A percentile compares a stretch with the other conserved stretches of the same genome.
Evolutionary conservation across 441 rosid species (phyloP).

Genomic region (Gossypium schwendimanii): DNA sequence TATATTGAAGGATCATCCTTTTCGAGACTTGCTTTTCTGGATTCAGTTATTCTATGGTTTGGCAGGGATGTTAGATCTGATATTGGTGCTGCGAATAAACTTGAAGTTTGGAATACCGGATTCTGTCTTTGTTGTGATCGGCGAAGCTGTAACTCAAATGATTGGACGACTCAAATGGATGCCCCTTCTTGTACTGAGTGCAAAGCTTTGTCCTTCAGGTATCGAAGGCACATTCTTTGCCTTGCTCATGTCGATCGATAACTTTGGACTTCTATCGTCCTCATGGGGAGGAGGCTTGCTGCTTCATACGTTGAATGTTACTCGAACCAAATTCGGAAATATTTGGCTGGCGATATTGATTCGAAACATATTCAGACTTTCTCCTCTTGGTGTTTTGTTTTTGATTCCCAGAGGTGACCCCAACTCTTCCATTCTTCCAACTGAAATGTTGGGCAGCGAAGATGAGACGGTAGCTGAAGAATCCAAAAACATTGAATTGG

Average conservation of each 20-base stretch:
- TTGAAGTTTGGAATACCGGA: conserved; percentile 68
- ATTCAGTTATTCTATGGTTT: conserved; percentile 70
- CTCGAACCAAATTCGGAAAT: conserved; percentile 52
- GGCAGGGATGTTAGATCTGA: conserved; percentile 84
- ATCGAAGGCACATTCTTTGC: conserved; percentile 98
- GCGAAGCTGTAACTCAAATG: conserved; percentile 64
- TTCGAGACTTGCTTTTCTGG: conserved; percentile 67
- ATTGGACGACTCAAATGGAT: conserved; percentile 79
- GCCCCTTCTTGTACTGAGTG: conserved; percentile 90
- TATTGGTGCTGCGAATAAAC: conserved; percentile 76
- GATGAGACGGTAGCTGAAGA: conserved; percentile 37
- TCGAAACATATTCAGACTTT: conserved; percentile 62
- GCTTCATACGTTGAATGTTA: conserved; percentile 60
- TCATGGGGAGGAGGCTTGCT: conserved; percentile 84
- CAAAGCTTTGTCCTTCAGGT: conserved; percentile 91
- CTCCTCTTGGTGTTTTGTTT: conserved; percentile 63
- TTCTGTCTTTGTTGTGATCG: conserved; percentile 65
- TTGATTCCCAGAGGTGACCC: conserved; percentile 67
- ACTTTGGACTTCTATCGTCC: conserved; percentile 68
- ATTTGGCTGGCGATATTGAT: conserved; percentile 88
- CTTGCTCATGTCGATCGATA: conserved; percentile 89
- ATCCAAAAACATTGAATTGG: conserved; percentile 48
- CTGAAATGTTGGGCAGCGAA: conserved; percentile 28
- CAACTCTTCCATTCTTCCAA: conserved; percentile 42
- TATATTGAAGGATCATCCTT: conserved; percentile 61